These are phyloP conservation scores for Dendrobium huoshanense DNA, from an alignment of 106 monocot species.

Conservation along the genomic window DNA sequence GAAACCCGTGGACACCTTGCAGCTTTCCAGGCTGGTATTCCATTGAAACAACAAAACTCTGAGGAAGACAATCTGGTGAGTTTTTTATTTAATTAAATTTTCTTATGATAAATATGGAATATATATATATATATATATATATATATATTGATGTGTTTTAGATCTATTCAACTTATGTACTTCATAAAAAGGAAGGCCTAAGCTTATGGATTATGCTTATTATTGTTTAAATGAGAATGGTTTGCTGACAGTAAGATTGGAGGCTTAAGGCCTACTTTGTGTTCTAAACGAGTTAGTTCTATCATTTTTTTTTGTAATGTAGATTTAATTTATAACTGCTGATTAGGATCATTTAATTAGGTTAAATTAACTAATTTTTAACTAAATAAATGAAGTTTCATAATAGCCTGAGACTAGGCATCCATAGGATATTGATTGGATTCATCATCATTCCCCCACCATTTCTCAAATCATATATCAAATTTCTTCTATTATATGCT, in stretches of 20 bases:
- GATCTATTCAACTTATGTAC: conserved; percentile 1
- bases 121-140: neutral
- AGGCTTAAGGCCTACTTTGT: neutral
- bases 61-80: conserved; percentile 31
- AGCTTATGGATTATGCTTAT: neutral
- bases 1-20: conserved; percentile 7
- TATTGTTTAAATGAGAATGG: neutral
- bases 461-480: no score
- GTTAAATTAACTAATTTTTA: no score
- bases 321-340: no score
- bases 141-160: neutral
- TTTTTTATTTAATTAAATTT: neutral
- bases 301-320: no score
- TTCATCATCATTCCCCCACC: no score
- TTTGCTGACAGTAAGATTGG: neutral
- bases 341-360: no score
- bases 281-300: neutral
- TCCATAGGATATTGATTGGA: no score
- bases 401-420: no score
- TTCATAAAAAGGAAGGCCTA: neutral
- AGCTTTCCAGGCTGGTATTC: conserved; percentile 40
- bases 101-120: neutral
- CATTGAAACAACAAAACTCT: conserved; percentile 24
- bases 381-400: no score
- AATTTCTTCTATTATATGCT: no score